These are phyloP conservation scores for Aphanomyces invadans DNA, from an alignment of 352 stramenopile genomes.

Conservation along the genomic window DNA sequence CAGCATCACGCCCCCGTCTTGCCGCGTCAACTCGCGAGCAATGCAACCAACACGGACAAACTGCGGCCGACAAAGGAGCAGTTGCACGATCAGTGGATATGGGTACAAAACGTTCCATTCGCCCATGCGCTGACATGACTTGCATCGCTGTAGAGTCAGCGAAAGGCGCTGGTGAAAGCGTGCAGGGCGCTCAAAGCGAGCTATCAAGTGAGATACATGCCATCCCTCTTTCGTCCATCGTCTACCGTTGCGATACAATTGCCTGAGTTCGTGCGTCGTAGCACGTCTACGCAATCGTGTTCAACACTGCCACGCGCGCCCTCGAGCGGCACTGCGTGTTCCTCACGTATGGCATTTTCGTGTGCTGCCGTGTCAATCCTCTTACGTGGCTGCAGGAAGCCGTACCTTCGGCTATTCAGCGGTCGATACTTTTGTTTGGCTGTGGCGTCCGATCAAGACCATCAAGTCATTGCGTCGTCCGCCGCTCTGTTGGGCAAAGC, in stretches of 20 bases:
- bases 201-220: neutral
- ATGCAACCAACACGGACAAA: neutral
- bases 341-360: neutral
- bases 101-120: neutral
- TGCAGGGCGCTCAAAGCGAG: neutral
- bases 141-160: constrained; percentile 4
- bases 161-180: neutral
- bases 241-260: neutral
- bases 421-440: constrained; percentile 10
- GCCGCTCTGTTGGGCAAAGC: neutral
- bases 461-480: constrained; percentile 4
- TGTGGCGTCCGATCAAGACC: neutral
- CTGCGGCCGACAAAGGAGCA: neutral
- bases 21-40: neutral
- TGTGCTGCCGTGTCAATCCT: too few species aligned
- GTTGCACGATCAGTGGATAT: neutral
- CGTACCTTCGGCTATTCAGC: neutral
- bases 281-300: constrained; percentile 11
- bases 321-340: constrained; percentile 4
- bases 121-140: neutral
- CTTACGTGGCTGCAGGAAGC: neutral
- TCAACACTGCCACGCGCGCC: neutral
- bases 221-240: neutral
- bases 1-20: neutral
- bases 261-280: neutral